A percentile compares a stretch with the other conserved stretches of the same genome.
These are phyloP conservation scores for Lepidium aucheri DNA, from an alignment of 345 rosid species.

Conservation along the genomic window DNA sequence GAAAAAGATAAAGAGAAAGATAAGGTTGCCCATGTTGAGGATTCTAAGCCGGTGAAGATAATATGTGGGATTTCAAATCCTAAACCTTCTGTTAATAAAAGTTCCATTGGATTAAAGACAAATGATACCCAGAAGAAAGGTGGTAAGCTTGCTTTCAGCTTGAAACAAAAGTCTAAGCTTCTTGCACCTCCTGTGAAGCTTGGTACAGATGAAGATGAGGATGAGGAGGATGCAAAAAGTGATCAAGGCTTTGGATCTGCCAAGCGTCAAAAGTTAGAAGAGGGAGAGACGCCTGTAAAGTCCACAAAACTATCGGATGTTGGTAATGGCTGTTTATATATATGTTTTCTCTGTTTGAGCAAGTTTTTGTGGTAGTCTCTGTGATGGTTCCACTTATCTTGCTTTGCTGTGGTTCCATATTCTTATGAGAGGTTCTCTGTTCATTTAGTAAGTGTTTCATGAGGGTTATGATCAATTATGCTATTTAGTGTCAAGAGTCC, in stretches of 20 bases:
- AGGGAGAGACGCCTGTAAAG: conserved; percentile 37
- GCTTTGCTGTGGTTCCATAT: neutral
- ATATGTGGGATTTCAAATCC: conserved; percentile 40
- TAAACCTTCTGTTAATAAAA: conserved; percentile 37
- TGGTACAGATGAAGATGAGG: conserved; percentile 83
- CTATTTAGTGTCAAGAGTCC: neutral
- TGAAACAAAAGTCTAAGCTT: conserved; percentile 92
- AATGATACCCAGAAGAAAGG: conserved; percentile 46
- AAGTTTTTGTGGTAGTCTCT: conserved; percentile 16
- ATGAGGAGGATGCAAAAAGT: conserved; percentile 44
- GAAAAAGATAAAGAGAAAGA: conserved; percentile 49
- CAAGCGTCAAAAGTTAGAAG: conserved; percentile 71
- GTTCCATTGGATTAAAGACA: conserved; percentile 37
- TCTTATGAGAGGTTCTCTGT: neutral
- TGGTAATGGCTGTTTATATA: conserved; percentile 74
- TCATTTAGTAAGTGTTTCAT: neutral
- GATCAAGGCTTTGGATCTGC: conserved; percentile 36
- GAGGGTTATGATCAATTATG: neutral
- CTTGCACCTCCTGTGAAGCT: conserved; percentile 76
- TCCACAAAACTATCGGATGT: conserved; percentile 43
- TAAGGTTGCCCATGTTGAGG: conserved; percentile 34
- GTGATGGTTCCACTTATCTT: conserved; percentile 6
- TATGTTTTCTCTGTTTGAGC: conserved; percentile 19
- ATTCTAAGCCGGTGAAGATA: conserved; percentile 57
- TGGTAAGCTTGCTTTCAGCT: conserved; percentile 94